Conservation (phyloP, 2,329 filamentous ascomycete species). For the Phialophora macrospora region DNA sequence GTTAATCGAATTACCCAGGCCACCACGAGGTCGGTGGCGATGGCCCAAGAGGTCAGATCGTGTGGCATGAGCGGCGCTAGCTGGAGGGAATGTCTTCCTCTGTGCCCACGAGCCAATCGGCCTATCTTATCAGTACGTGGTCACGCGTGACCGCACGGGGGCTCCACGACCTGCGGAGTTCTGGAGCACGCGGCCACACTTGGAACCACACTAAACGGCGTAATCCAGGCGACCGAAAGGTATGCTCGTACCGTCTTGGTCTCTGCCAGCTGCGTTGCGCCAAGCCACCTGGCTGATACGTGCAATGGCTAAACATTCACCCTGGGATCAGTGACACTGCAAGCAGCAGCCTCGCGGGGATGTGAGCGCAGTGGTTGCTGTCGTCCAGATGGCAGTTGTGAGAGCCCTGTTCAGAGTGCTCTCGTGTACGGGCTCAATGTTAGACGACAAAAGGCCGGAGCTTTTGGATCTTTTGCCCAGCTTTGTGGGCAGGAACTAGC, state of each 20-base stretch:
- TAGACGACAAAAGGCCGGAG: not conserved
- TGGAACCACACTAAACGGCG: slow-evolving; percentile 2
- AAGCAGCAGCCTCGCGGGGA: not conserved
- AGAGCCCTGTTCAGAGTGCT: not conserved
- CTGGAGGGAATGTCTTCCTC: slow-evolving; percentile 7
- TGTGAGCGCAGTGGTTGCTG: not conserved
- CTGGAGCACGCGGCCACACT: slow-evolving; percentile 2
- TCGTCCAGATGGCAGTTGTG: not conserved
- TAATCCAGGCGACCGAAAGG: not conserved
- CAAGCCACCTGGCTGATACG: slow-evolving; percentile 2
- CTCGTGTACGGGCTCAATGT: not conserved
- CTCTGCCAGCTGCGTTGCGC: not conserved
- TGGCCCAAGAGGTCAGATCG: slow-evolving; percentile 10
- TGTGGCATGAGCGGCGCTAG: slow-evolving; percentile 6
- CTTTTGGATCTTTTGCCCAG: not conserved
- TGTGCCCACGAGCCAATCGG: slow-evolving; percentile 4
- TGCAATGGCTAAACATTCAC: slow-evolving; percentile 3
- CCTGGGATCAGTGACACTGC: not conserved
- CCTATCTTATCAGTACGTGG: not conserved
- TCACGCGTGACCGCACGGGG: not conserved
- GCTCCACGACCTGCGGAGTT: slow-evolving; percentile 1
- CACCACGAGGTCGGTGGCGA: slow-evolving; percentile 8
- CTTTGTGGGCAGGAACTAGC: not conserved
- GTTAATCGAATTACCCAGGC: slow-evolving; percentile 17
- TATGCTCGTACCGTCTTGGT: not conserved